Conservation (phyloP, 108 stramenopile species). For the Fragilaria radians region DNA sequence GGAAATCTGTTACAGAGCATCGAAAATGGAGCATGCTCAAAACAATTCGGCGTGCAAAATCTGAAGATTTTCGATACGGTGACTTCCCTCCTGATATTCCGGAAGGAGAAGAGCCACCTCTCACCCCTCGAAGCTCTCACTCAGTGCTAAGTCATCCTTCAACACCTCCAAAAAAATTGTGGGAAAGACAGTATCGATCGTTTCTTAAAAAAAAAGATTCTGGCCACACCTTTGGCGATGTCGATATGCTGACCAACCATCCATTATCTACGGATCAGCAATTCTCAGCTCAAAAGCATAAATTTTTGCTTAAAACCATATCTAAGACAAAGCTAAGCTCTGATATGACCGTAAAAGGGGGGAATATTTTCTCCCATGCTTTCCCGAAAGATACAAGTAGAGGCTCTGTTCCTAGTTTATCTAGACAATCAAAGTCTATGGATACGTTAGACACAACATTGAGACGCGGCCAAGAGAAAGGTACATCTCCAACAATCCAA, state of each 20-base stretch:
- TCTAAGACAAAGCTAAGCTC: neutral
- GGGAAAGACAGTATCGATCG: constrained; percentile 53
- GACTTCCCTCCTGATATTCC: neutral
- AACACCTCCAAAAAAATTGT: constrained; percentile 46
- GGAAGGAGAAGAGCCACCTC: neutral
- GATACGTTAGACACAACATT: constrained; percentile 17
- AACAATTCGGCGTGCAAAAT: neutral
- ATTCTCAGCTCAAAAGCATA: neutral
- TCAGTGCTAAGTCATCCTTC: constrained; percentile 18
- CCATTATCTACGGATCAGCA: neutral
- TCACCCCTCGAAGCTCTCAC: constrained; percentile 4
- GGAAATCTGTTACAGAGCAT: too few relatives aligned
- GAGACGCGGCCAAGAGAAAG: constrained; percentile 8
- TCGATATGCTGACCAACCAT: neutral
- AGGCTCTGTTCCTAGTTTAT: neutral
- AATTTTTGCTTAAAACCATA: neutral
- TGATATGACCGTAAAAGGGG: neutral
- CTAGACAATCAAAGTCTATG: constrained; percentile 10
- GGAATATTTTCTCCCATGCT: neutral
- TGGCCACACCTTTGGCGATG: neutral
- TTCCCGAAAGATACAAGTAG: neutral
- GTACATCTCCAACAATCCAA: neutral
- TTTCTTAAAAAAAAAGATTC: constrained; percentile 27
- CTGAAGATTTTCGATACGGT: neutral
- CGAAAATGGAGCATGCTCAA: neutral